A percentile compares a stretch with the other conserved stretches of the same genome.
These are phyloP conservation scores for Aspergillus japonicus DNA, from an alignment of 2,329 filamentous ascomycete genomes.

Conservation along the genomic window DNA sequence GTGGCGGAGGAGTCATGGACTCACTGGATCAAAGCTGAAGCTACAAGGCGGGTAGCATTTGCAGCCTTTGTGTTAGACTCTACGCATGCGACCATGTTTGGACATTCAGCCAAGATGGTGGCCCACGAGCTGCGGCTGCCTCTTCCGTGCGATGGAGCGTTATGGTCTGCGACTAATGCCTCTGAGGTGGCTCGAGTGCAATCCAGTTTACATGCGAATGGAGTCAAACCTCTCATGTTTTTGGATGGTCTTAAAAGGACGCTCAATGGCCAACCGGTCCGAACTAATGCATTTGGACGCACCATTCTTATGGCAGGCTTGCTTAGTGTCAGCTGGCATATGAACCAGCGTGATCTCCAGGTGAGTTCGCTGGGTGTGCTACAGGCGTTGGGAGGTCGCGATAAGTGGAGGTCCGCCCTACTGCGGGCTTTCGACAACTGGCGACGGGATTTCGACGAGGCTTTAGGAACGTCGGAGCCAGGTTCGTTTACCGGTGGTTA, in stretches of 20 bases:
- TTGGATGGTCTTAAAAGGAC: conserved; percentile 88
- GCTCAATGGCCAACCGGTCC: conserved; percentile 77
- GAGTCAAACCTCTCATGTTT: conserved; percentile 81
- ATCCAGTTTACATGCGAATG: conserved; percentile 73
- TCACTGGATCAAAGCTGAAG: conserved; percentile 91
- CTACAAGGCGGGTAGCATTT: conserved; percentile 84
- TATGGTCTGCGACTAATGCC: conserved; percentile 89
- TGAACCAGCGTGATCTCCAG: conserved; percentile 94
- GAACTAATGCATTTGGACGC: conserved; percentile 89
- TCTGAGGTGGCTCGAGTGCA: conserved; percentile 84
- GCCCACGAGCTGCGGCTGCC: conserved; percentile 91
- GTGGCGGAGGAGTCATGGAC: conserved; percentile 90
- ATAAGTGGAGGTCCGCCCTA: conserved; percentile 85
- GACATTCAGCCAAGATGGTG: conserved; percentile 94
- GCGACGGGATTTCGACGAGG: conserved; percentile 87
- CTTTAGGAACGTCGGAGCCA: conserved; percentile 56
- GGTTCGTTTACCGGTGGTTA: conserved; percentile 24
- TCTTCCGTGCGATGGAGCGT: conserved; percentile 84
- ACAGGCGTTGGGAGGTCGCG: conserved; percentile 76
- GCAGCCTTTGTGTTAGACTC: conserved; percentile 94
- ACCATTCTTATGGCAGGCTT: conserved; percentile 93
- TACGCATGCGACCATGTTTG: conserved; percentile 96
- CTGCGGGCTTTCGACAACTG: conserved; percentile 89
- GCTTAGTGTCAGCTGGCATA: conserved; percentile 92
- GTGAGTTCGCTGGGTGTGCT: conserved; percentile 81